Base-by-base conservation (phyloP, 306 rosid species). In the Rubus parviflorus region DNA sequence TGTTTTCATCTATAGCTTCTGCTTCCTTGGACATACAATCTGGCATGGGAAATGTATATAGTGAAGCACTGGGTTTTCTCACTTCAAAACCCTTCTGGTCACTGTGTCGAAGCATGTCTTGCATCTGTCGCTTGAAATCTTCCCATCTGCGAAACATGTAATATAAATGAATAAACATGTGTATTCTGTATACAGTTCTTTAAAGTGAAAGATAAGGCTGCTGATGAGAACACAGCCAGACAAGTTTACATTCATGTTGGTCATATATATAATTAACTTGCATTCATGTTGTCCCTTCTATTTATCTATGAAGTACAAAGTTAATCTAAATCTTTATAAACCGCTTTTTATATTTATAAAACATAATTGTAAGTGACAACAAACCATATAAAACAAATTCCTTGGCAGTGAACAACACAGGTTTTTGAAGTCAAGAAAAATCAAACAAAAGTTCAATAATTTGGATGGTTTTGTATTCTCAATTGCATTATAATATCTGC, bases 1-100 rank as follows among this genome's bases (percentile, higher is more conserved):
- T 56, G 74, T 75, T 83, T 76, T 80, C 86, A 43, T 46, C 71
- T 75, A 49, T 85, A 25, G 85, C 80, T 78, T 81, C 88, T 54
- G 79, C 86, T 77, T 83, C 86, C 86, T 82, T 87, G 83, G 90
- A 92, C 97, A 95, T 95, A 83, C 98, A 94, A 85, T 94, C 98
- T 25, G 98, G 98, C 97, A 88, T 85, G 46, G 98, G 98, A 90
- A 92, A 94, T 46, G 86, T 94, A 70, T 89, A 94, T 14, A 95
- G 87, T 48, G 97, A 92, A 2, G 82, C 97, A 48, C 90, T 83
- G 20, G 90, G 68, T 80, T 92, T 95, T 78, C 89, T 92, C 86
- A 90, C 42, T 81, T 95, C 97, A 35, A 78, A 76, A 75, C 97
- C 97, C 82, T 89, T 92, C 73, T 79, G 83, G 81, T 95, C 97